Percentiles rank a stretch among this genome's conserved stretches.
Evolutionary conservation across 768 basidiomycete species (phyloP).

Genomic region (Clathrus columnatus): DNA sequence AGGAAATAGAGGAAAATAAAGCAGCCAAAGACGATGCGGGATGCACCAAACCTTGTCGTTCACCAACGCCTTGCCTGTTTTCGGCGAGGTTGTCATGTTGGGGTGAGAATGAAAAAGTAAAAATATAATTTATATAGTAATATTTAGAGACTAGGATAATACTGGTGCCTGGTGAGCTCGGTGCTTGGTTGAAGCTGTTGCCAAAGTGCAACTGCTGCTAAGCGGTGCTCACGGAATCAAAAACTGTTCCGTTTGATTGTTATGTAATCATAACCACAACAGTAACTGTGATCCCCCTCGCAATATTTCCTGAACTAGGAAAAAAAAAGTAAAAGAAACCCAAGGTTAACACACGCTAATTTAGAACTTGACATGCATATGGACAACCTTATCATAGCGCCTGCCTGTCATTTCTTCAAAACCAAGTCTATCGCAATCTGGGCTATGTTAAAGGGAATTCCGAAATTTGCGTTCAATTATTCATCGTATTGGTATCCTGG

Average conservation of each 20-base stretch:
- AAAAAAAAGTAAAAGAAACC: too few relatives aligned
- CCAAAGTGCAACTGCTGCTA: background rate
- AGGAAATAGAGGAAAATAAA: background rate
- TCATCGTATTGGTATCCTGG: background rate
- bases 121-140: background rate
- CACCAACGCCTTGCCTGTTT: slow-evolving; percentile 2
- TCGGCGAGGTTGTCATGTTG: background rate
- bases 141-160: background rate
- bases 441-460: too few relatives aligned
- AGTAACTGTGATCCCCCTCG: too few relatives aligned
- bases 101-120: background rate
- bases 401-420: background rate
- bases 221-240: background rate
- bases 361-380: background rate
- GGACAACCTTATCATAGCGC: background rate
- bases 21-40: background rate
- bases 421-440: background rate
- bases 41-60: slow-evolving; percentile 5
- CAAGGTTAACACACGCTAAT: background rate
- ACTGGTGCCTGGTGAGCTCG: background rate
- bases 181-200: too few relatives aligned
- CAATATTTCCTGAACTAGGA: too few relatives aligned
- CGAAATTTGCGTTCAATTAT: too few relatives aligned
- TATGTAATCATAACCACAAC: too few relatives aligned
- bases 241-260: too few relatives aligned